Evolutionary conservation across 78 protist species (phyloP).

Genomic region (Polysphondylium violaceum): DNA sequence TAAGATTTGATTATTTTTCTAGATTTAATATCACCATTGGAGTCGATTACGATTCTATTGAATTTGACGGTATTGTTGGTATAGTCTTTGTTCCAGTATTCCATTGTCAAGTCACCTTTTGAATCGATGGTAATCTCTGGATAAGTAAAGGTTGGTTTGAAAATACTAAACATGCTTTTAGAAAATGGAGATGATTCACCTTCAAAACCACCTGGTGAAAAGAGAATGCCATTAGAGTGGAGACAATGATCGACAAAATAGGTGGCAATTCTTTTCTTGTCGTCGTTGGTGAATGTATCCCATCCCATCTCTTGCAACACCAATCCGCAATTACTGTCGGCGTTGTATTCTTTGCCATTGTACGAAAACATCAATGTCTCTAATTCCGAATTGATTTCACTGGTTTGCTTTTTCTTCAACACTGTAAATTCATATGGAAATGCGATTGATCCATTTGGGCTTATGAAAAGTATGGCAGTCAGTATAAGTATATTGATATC

Average conservation of each 20-base stretch:
- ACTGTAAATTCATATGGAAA: constrained; percentile 4
- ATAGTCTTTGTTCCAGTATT: constrained; percentile 23
- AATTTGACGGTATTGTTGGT: background rate
- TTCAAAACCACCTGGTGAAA: constrained; percentile 26
- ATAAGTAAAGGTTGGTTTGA: constrained; percentile 32
- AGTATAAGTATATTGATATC: no score
- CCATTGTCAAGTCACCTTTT: background rate
- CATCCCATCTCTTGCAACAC: constrained; percentile 49
- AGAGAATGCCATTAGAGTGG: constrained; percentile 18
- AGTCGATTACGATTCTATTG: constrained; percentile 12
- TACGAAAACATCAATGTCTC: constrained; percentile 6
- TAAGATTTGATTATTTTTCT: no score
- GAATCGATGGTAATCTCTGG: background rate
- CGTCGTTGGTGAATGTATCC: background rate
- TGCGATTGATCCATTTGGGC: constrained; percentile 54
- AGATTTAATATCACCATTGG: constrained; percentile 31
- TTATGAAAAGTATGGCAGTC: no score
- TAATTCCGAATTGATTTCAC: background rate
- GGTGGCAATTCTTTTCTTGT: constrained; percentile 20
- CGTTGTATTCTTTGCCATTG: constrained; percentile 6
- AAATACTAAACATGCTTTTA: background rate
- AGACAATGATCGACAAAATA: constrained; percentile 43
- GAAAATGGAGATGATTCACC: background rate
- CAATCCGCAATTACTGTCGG: background rate
- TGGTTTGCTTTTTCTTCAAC: background rate